Conservation (phyloP, 1,284 basidiomycete genomes). For the Ganoderma meredithae region DNA sequence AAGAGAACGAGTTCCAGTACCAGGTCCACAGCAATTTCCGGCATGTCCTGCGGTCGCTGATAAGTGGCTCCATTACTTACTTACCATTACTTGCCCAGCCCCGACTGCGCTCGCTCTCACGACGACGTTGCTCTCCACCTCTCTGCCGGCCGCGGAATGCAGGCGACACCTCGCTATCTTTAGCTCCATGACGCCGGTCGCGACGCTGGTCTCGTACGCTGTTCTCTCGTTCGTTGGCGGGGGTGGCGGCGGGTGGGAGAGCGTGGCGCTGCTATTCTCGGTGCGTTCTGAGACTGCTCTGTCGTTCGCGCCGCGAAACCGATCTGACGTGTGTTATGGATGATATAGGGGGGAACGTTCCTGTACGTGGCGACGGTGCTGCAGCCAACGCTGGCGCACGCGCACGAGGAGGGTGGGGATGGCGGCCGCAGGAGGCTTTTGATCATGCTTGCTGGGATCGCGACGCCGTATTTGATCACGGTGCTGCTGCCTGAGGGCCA, state of each 20-base stretch:
- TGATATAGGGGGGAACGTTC: slow-evolving; percentile 86
- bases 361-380: slow-evolving; percentile 93
- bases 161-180: slow-evolving; percentile 82
- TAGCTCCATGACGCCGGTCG: slow-evolving; percentile 80
- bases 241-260: slow-evolving; percentile 63
- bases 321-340: background rate
- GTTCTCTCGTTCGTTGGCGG: slow-evolving; percentile 59
- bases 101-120: slow-evolving; percentile 88
- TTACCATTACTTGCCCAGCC: slow-evolving; percentile 53
- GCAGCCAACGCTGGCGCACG: slow-evolving; percentile 69
- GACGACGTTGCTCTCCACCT: slow-evolving; percentile 80
- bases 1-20: no score
- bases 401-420: slow-evolving; percentile 45
- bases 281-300: slow-evolving; percentile 49
- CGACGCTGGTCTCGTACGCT: slow-evolving; percentile 75
- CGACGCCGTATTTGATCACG: slow-evolving; percentile 27
- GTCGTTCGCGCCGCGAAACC: background rate
- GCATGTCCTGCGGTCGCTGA: slow-evolving; percentile 8
- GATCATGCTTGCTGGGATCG: slow-evolving; percentile 26
- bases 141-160: slow-evolving; percentile 71
- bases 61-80: background rate
- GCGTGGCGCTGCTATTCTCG: slow-evolving; percentile 80
- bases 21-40: no score
- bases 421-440: slow-evolving; percentile 17
- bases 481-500: slow-evolving; percentile 23